Percentiles rank a stretch among this genome's conserved stretches.
Evolutionary conservation across 108 stramenopile genomes (phyloP).

Genomic region (Licmophora abbreviata): DNA sequence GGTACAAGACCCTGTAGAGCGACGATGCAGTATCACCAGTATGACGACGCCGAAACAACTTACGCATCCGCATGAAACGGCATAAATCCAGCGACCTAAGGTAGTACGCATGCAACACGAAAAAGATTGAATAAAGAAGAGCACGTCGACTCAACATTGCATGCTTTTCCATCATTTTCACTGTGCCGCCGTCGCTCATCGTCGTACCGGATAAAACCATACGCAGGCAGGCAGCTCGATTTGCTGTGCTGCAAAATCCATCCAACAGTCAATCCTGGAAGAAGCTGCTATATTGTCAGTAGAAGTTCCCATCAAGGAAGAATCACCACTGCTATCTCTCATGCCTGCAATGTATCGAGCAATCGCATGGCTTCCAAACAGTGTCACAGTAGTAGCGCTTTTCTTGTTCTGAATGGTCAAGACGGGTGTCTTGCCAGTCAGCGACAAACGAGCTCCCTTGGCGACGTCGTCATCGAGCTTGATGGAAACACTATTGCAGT

Average conservation of each 20-base stretch:
- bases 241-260: conserved; percentile 79
- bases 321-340: conserved; percentile 55
- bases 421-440: conserved; percentile 83
- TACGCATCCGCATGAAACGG: conserved; percentile 44
- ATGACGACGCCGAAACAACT: too few species aligned
- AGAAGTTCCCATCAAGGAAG: conserved; percentile 43
- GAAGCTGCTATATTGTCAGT: too few species aligned
- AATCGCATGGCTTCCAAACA: conserved; percentile 81
- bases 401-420: conserved; percentile 63
- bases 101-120: not conserved
- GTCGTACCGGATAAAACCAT: conserved; percentile 83
- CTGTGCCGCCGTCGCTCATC: too few species aligned
- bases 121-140: not conserved
- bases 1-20: not conserved
- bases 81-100: conserved; percentile 72
- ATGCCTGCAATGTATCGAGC: conserved; percentile 78
- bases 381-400: too few species aligned
- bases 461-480: conserved; percentile 49
- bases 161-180: too few species aligned
- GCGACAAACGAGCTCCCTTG: conserved; percentile 58
- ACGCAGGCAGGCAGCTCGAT: conserved; percentile 89
- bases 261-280: conserved; percentile 87
- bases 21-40: not conserved
- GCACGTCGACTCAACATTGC: not conserved
- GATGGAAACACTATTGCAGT: conserved; percentile 63